These are phyloP conservation scores for Cystoderma amianthinum DNA, from an alignment of 768 basidiomycete species.

Conservation along the genomic window DNA sequence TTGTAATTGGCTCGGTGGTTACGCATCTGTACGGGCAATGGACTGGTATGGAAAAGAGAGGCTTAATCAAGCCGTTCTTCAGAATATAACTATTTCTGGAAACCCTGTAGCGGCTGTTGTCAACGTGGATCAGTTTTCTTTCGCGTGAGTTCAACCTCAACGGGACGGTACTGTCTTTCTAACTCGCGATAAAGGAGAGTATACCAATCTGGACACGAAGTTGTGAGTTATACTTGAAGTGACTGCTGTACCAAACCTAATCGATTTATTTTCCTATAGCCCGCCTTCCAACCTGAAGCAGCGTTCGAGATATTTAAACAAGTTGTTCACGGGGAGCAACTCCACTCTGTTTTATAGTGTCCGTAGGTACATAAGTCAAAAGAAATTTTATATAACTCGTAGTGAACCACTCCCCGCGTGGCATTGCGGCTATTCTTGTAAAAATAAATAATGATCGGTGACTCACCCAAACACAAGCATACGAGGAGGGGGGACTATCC, in stretches of 20 bases:
- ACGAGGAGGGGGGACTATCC: too few relatives aligned
- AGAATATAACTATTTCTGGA: conserved; percentile 51
- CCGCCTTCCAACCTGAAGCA: conserved; percentile 55
- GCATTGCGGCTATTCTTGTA: not conserved
- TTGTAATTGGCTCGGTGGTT: conserved; percentile 42
- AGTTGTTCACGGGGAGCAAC: conserved; percentile 38
- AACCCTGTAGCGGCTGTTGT: conserved; percentile 49
- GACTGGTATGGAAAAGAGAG: conserved; percentile 36
- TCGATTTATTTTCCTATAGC: conserved; percentile 23
- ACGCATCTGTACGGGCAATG: conserved; percentile 35
- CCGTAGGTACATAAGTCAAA: too few relatives aligned
- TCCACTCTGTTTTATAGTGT: conserved; percentile 41
- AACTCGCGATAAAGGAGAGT: conserved; percentile 32
- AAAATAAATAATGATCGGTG: not conserved
- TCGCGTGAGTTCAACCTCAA: conserved; percentile 42
- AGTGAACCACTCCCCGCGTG: not conserved
- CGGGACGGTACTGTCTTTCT: not conserved
- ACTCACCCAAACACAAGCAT: too few relatives aligned
- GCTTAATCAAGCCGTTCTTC: conserved; percentile 28
- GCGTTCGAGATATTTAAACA: conserved; percentile 56
- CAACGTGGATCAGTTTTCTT: conserved; percentile 61
- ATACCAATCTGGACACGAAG: conserved; percentile 54
- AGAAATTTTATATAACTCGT: not conserved
- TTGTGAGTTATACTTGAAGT: conserved; percentile 35
- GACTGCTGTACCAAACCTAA: not conserved